Base-by-base conservation (phyloP, 768 basidiomycete species). In the Pleurotus tuber-regium region DNA sequence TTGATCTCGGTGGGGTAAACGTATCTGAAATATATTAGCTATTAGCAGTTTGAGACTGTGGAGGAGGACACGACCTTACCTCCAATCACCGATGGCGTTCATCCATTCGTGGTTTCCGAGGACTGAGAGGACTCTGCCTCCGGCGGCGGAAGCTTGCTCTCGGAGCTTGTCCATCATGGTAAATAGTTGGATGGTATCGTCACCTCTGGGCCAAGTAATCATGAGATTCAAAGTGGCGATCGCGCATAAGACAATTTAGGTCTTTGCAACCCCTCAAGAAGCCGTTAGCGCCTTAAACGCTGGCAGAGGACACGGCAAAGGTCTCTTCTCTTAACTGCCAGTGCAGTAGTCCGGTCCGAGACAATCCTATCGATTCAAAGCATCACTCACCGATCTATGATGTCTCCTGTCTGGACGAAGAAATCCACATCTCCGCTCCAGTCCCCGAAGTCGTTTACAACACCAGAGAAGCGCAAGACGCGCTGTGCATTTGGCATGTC, bases 51-150 rank as follows among this genome's bases (percentile, higher is more conserved):
- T 29, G 24, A 39, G 5, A 19, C 12, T 14, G 18, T 10, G 28
- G 29, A 8, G 24, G 8, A 33, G 36, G 14, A 28, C 21, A 28
- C 54, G 41, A 48, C 24, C 38, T 61, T 64, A 89, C 85, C 89
- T 83, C 92, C 92, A 95, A 66, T 95, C 92, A 54, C 88, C 88
- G 53, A 92, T 85, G 11, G 80, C 83, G 57, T 95, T 95, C 92
- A 98, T 97, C 76, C 87, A 86, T 66, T 98, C 97, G 59, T 99
- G 97, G 65, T 99, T 99, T 21, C 97, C 97, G 28, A 98, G 71
- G 50, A 91, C 78, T 10, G 80, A 84, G 26, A 96, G 63, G 11
- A 99, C 76, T 3, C 74, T 77, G 1, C 91, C 94, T 3, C 92
- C 92, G 11, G 66, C 71, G 0, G 70, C 68, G 3, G 67, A 67